Base-by-base conservation (phyloP, 2,329 filamentous ascomycete species). In the Tothia fuscella region DNA sequence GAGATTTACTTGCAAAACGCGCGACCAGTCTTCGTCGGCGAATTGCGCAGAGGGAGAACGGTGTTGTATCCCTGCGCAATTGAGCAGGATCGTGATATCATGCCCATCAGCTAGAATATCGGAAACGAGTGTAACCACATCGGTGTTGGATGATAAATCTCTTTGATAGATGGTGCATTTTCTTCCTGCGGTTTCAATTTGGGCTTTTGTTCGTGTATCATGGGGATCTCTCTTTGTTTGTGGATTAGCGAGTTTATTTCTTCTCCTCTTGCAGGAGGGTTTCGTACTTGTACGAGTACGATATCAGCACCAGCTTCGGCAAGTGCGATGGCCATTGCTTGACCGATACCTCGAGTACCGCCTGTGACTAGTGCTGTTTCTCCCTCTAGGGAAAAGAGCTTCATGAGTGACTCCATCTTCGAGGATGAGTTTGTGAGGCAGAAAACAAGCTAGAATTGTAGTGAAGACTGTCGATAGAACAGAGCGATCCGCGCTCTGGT, bases 1-100 rank as follows among this genome's bases (percentile, higher is more conserved):
- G 34, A 93, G 75, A 63, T 95, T 95, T 38, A 93, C 81, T 66
- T 93, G 83, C 31, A 94, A 66, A 22, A 94, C 82, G 53, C 81
- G 75, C 54, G 81, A 72, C 72, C 85, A 93, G 64, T 91, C 83
- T 33, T 67, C 63, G 55, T 82, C 75, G 0, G 84, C 84, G 56
- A 93, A 93, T 45, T 72, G 60, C 51, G 86, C 76, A 32, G 80
- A 77, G 0, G 82, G 76, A 59, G 91, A 82, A 12, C 86, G 72
- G 47, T 78, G 72, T 61, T 93, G 87, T 56, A 93, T 88, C 20
- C 87, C 87, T 14, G 82, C 87, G 63, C 83, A 89, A 65, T 88
- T 93, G 51, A 93, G 65, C 6, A 93, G 73, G 54, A 93, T 83
- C 55, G 83, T 73, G 48, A 93, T 75, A 55, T 75, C 70, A 48